A percentile compares a stretch with the other conserved stretches of the same genome.
These are phyloP conservation scores for Citeromyces matritensis DNA, from an alignment of 805 yeast species.

Conservation along the genomic window DNA sequence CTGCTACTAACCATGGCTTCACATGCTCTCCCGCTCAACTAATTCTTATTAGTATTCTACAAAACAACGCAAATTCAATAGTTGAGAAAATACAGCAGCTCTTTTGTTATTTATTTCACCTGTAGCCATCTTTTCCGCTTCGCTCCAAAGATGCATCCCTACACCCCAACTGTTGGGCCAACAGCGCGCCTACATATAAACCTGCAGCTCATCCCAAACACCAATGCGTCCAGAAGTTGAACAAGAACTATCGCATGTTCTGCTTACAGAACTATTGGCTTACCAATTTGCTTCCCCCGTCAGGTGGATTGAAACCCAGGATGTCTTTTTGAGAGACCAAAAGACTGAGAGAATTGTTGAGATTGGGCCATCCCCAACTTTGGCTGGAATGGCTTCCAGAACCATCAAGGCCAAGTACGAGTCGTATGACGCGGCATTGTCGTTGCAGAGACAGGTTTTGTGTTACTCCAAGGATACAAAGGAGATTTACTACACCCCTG, in stretches of 20 bases:
- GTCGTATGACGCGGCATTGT: slow-evolving; percentile 93
- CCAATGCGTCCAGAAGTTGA: slow-evolving; percentile 86
- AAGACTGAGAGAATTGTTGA: slow-evolving; percentile 96
- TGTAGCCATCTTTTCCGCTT: no score
- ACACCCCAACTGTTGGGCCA: slow-evolving; percentile 1
- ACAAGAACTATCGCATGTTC: slow-evolving; percentile 92
- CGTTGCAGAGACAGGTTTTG: slow-evolving; percentile 84
- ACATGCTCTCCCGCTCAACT: no score
- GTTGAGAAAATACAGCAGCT: no score
- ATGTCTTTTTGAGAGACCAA: slow-evolving; percentile 85
- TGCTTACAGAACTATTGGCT: slow-evolving; percentile 90
- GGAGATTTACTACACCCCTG: slow-evolving; percentile 90
- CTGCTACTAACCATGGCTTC: no score
- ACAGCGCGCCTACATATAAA: neutral
- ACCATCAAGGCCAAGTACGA: slow-evolving; percentile 92
- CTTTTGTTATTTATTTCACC: no score
- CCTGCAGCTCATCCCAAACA: neutral
- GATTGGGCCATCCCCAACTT: slow-evolving; percentile 97
- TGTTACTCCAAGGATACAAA: slow-evolving; percentile 93
- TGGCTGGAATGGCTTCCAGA: slow-evolving; percentile 97
- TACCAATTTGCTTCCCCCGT: slow-evolving; percentile 99
- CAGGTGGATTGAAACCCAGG: slow-evolving; percentile 99
- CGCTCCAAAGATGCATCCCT: neutral
- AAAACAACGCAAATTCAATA: no score
- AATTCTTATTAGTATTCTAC: no score